Evolutionary conservation across 495 filamentous ascomycete genomes (phyloP), one percentile per base, ranked within the genome.

Genomic region (Penicillium antarcticum): DNA sequence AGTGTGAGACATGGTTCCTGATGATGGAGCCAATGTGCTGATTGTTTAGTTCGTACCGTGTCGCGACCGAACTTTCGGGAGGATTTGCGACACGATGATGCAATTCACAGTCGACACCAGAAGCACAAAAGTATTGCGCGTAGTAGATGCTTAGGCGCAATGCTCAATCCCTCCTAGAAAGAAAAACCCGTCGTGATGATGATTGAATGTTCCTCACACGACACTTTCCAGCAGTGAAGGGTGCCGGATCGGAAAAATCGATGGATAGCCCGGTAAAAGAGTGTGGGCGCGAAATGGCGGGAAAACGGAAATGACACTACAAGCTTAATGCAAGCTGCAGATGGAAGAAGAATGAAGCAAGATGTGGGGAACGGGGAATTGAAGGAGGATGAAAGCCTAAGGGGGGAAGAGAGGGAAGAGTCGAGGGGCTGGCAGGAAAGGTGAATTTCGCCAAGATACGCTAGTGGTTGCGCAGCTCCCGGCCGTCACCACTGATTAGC

Each of bases 401-500:
- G 48, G 51, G 52, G 51, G 55, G 38, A 62, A 62, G 58, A 62
- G 58, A 58, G 58, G 62, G 60, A 60, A 68, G 61, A 66, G 65
- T 75, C 72, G 74, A 75, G 74, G 74, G 74, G 72, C 70, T 70
- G 70, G 65, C 61, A 69, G 62, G 62, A 73, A 72, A 64, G 66
- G 71, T 62, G 67, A 74, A 67, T 61, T 61, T 60, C 62, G 71
- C 70, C 73, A 74, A 76, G 69, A 33, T 42, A 52, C 69, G 66
- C 73, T 76, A 76, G 73, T 75, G 74, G 74, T 73, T 73, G 70
- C 56, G 74, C 59, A 75, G 68, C 68, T 72, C 60, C 58, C 55
- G 60, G 65, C 63, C 66, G 68, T 68, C 65, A 72, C 61, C 42
- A 59, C 43, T 49, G 50, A 62, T 51, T 58, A 65, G 61, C 63